Evolutionary conservation across 2,329 filamentous ascomycete genomes (phyloP).

Genomic region (Lojkania enalia): DNA sequence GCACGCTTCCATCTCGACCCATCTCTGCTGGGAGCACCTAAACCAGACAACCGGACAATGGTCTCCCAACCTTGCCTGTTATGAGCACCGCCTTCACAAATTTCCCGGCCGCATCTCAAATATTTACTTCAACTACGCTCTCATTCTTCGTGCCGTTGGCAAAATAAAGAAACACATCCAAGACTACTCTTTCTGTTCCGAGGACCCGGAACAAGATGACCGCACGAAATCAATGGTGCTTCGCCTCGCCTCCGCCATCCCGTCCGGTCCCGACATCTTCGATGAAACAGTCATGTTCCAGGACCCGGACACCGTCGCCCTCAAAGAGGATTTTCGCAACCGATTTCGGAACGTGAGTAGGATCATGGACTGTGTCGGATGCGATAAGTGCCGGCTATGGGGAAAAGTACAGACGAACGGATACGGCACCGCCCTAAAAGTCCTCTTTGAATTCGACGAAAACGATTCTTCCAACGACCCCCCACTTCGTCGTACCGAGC

Average conservation of each 20-base stretch:
- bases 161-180: constrained; percentile 84
- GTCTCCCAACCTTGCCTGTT: constrained; percentile 89
- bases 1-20: constrained; percentile 96
- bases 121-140: constrained; percentile 97
- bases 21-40: constrained; percentile 93
- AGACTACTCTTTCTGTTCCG: constrained; percentile 88
- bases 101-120: constrained; percentile 93
- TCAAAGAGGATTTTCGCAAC: constrained; percentile 97
- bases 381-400: constrained; percentile 98
- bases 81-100: constrained; percentile 79
- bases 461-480: constrained; percentile 66
- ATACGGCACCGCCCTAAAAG: constrained; percentile 92
- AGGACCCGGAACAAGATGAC: constrained; percentile 76
- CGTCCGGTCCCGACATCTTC: constrained; percentile 74
- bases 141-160: constrained; percentile 87
- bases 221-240: constrained; percentile 81
- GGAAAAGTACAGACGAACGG: constrained; percentile 95
- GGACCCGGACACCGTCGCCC: constrained; percentile 66
- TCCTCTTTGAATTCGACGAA: constrained; percentile 90
- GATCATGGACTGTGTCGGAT: constrained; percentile 98
- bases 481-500: constrained; percentile 80
- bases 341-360: constrained; percentile 96
- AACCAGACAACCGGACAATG: constrained; percentile 94
- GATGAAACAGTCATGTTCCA: constrained; percentile 96
- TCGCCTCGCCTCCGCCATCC: constrained; percentile 71